Base-by-base conservation (phyloP, 2,329 filamentous ascomycete genomes). In the Hymenoscyphus scutula region DNA sequence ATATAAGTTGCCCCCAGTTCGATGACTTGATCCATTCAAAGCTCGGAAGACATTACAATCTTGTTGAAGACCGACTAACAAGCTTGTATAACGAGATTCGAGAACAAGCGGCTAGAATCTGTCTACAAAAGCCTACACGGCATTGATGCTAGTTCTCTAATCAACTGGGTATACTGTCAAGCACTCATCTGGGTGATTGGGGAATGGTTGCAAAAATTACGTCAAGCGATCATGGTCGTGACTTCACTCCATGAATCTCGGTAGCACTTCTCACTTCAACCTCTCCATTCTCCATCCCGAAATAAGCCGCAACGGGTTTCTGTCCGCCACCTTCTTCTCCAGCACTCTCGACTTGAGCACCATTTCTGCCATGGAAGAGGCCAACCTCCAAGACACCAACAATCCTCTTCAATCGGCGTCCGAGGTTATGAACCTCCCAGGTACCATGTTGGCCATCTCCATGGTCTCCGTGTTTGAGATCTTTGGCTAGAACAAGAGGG, bases 281-380 rank as follows among this genome's bases (percentile, higher is more conserved):
- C 11, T 80, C 81, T 3, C 90, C 90, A 72, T 91, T 90, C 53
- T 89, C 84, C 86, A 95, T 90, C 38, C 95, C 95, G 77, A 98
- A 99, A 79, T 98, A 99, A 27, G 92, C 93, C 30, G 92, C 92
- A 13, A 97, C 84, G 0, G 95, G 95, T 78, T 94, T 96, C 79
- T 97, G 92, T 0, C 91, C 92, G 56, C 90, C 89, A 56, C 86
- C 77, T 60, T 82, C 80, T 72, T 81, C 77, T 67, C 86, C 82
- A 63, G 82, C 80, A 60, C 82, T 79, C 51, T 83, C 84, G 64
- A 86, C 84, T 75, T 96, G 82, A 17, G 85, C 79, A 0, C 94
- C 94, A 64, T 94, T 93, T 71, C 87, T 74, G 3, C 94, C 94
- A 51, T 87, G 85, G 79, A 99, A 99, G 54, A 99, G 82, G 15